phyloP scores from a whole-genome alignment of 2,329 filamentous ascomycete species.

The Cercospora sp. region DNA sequence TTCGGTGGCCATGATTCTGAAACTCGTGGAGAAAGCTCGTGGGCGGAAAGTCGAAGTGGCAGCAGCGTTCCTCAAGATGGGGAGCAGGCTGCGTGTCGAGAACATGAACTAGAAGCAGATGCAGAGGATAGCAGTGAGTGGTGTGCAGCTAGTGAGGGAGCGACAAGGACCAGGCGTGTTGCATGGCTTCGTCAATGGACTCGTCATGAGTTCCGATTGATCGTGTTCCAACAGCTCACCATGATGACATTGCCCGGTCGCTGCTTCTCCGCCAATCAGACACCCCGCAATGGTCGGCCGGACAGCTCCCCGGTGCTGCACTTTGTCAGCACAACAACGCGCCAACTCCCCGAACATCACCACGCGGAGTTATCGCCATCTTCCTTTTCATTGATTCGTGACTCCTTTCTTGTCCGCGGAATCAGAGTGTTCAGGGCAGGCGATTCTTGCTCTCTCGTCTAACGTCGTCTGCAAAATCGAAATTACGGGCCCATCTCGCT shows the following conservation, averaged over 20 bases:
- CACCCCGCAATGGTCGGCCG: background rate
- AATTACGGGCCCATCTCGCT: too few species aligned
- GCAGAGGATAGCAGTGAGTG: background rate
- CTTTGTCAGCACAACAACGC: background rate
- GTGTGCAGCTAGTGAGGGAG: background rate
- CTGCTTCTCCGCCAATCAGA: background rate
- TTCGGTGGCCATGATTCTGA: conserved; percentile 47
- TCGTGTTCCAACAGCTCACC: conserved; percentile 1
- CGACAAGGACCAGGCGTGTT: background rate
- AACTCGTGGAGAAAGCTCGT: conserved; percentile 23
- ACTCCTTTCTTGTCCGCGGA: too few species aligned
- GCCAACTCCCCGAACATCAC: background rate
- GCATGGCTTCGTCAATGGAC: conserved; percentile 4
- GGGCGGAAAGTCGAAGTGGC: background rate
- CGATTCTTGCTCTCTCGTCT: too few species aligned
- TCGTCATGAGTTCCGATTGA: conserved; percentile 11
- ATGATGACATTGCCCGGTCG: conserved; percentile 7
- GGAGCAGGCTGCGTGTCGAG: conserved; percentile 15
- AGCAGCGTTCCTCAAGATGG: conserved; percentile 1
- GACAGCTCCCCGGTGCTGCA: background rate
- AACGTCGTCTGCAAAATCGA: too few species aligned
- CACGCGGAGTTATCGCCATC: background rate
- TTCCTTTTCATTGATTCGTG: background rate
- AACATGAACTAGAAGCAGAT: conserved; percentile 12
- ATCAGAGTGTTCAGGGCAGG: too few species aligned